Evolutionary conservation across 495 filamentous ascomycete species (phyloP).

Genomic region (Aspergillus kassunensis): DNA sequence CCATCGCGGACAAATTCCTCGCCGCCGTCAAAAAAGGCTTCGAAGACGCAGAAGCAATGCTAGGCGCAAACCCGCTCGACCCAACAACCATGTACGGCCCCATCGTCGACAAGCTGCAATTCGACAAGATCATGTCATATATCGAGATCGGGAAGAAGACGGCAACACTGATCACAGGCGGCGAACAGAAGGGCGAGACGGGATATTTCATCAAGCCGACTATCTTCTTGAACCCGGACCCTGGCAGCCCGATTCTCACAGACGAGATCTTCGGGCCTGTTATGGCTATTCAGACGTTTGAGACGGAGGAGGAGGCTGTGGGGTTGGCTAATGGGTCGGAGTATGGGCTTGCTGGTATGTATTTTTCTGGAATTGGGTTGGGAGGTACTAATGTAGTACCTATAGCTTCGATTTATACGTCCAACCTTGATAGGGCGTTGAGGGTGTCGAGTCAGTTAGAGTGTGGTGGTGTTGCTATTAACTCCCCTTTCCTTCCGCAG

Average conservation of each 20-base stretch:
- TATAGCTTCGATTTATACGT: constrained; percentile 23
- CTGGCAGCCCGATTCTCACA: constrained; percentile 25
- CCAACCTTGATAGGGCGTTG: constrained; percentile 40
- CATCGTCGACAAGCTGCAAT: constrained; percentile 8
- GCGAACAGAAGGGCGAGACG: constrained; percentile 18
- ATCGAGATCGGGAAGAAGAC: constrained; percentile 73
- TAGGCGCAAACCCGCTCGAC: constrained; percentile 3
- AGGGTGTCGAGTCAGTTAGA: constrained; percentile 43
- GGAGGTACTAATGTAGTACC: neutral
- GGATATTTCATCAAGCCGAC: constrained; percentile 46
- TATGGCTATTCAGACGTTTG: constrained; percentile 31
- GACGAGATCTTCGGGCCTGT: constrained; percentile 46
- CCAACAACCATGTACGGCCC: constrained; percentile 53
- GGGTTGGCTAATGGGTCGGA: constrained; percentile 32
- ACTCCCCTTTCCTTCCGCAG: constrained; percentile 10
- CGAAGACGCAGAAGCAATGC: neutral
- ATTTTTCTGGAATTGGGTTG: constrained; percentile 5
- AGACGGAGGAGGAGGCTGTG: constrained; percentile 33
- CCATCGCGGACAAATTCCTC: constrained; percentile 62
- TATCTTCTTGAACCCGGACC: constrained; percentile 32
- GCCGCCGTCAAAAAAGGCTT: neutral
- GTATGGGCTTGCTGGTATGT: constrained; percentile 36
- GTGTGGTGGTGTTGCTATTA: constrained; percentile 47
- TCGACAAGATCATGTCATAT: constrained; percentile 82
- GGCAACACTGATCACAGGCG: constrained; percentile 33